Evolutionary conservation across 345 rosid species (phyloP).

Genomic region (Populus davidiana): DNA sequence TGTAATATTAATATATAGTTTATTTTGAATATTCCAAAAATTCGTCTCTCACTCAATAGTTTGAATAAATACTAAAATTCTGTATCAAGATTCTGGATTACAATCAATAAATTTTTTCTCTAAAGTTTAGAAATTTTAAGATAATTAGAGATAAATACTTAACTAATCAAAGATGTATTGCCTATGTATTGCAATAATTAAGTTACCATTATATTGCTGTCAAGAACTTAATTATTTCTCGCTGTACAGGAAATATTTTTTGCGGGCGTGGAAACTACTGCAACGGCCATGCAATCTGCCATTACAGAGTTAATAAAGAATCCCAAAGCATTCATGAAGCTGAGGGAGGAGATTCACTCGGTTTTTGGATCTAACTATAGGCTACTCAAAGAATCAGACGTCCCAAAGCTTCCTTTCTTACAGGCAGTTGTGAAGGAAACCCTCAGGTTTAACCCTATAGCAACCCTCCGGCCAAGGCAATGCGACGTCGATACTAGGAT

Average conservation of each 20-base stretch:
- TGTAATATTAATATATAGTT: too few species aligned
- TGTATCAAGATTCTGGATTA: background rate
- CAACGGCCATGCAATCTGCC: conserved; percentile 14
- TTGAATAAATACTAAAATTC: too few species aligned
- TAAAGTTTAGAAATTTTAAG: too few species aligned
- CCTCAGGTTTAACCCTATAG: conserved; percentile 37
- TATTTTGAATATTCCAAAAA: too few species aligned
- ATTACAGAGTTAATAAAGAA: background rate
- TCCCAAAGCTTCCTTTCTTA: conserved; percentile 40
- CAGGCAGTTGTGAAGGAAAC: conserved; percentile 43
- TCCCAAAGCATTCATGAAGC: background rate
- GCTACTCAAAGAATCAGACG: conserved; percentile 39
- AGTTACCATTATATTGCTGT: too few species aligned
- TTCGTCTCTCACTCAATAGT: too few species aligned
- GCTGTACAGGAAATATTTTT: background rate
- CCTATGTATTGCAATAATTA: background rate
- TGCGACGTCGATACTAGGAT: conserved; percentile 28
- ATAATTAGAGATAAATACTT: background rate
- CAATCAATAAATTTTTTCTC: background rate
- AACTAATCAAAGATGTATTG: too few species aligned
- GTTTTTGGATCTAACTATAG: background rate
- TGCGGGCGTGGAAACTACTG: conserved; percentile 11
- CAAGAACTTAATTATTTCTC: background rate
- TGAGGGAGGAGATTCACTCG: conserved; percentile 1
- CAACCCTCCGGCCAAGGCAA: conserved; percentile 37